These are phyloP conservation scores for Thielaviopsis musarum DNA, from an alignment of 2,329 filamentous ascomycete genomes.

Conservation along the genomic window DNA sequence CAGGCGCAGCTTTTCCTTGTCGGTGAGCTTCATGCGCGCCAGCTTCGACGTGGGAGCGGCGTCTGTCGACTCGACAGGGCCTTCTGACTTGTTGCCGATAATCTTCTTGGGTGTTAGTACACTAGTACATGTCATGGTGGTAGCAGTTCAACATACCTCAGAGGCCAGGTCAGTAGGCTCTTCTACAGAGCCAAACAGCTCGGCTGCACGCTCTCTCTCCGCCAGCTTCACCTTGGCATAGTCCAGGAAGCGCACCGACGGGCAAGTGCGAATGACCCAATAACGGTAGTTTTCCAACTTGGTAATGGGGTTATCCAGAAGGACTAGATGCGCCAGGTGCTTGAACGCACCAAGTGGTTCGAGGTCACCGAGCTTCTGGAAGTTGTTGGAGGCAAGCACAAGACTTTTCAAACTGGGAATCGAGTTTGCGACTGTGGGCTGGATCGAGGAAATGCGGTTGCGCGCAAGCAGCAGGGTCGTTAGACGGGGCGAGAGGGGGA, in stretches of 20 bases:
- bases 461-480: slow-evolving; percentile 76
- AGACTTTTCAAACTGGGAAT: slow-evolving; percentile 71
- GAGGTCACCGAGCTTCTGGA: slow-evolving; percentile 72
- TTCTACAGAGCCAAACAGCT: slow-evolving; percentile 67
- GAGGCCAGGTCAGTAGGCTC: slow-evolving; percentile 67
- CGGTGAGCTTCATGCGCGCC: slow-evolving; percentile 69
- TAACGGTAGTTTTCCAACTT: slow-evolving; percentile 73
- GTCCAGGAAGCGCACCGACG: slow-evolving; percentile 75
- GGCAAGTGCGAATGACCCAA: slow-evolving; percentile 80
- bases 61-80: slow-evolving; percentile 29
- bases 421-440: slow-evolving; percentile 53
- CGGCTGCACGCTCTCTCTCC: slow-evolving; percentile 58
- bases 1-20: slow-evolving; percentile 70
- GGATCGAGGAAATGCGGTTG: slow-evolving; percentile 73
- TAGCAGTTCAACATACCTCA: slow-evolving; percentile 30
- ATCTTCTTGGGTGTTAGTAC: slow-evolving; percentile 34
- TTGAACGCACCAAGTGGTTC: slow-evolving; percentile 57
- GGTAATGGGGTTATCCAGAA: slow-evolving; percentile 77
- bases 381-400: slow-evolving; percentile 66
- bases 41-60: slow-evolving; percentile 35
- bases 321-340: slow-evolving; percentile 59
- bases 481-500: slow-evolving; percentile 77
- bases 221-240: slow-evolving; percentile 79
- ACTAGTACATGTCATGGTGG: not conserved
- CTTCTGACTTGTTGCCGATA: slow-evolving; percentile 66